Evolutionary conservation across 306 rosid species (phyloP).

Genomic region (Sechiopsis laciniata): DNA sequence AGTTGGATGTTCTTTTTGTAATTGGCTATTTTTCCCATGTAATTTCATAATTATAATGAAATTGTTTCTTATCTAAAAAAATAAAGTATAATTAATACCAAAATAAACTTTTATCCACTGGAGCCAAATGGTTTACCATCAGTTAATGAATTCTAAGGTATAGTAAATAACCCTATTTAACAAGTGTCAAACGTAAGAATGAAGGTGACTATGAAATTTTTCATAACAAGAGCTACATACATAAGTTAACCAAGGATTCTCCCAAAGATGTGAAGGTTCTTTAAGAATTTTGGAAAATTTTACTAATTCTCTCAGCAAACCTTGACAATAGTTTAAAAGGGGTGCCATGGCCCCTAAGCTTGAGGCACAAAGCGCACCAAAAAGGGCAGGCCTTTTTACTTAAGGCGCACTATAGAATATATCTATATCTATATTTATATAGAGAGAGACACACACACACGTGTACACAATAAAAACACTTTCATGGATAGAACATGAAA

Average conservation of each 20-base stretch:
- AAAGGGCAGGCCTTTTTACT: too few relatives aligned
- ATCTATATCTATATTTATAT: too few relatives aligned
- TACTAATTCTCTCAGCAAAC: not conserved
- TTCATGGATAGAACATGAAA: too few relatives aligned
- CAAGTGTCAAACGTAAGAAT: not conserved
- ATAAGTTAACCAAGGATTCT: not conserved
- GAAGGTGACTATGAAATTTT: not conserved
- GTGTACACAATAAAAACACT: too few relatives aligned
- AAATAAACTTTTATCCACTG: constrained; percentile 1
- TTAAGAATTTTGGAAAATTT: not conserved
- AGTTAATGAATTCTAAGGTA: not conserved
- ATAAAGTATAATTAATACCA: not conserved
- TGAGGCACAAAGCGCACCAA: too few relatives aligned
- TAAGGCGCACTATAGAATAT: too few relatives aligned
- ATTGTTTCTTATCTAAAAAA: too few relatives aligned
- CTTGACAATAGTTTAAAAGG: not conserved
- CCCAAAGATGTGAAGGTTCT: not conserved
- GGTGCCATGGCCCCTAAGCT: too few relatives aligned
- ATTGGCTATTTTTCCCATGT: too few relatives aligned
- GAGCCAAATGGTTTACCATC: not conserved
- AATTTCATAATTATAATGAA: too few relatives aligned
- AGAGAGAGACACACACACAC: too few relatives aligned
- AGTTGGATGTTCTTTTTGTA: too few relatives aligned
- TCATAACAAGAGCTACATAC: not conserved
- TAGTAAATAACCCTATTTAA: not conserved